Base-by-base conservation (phyloP, 2,329 filamentous ascomycete species). In the Ophiostoma sp. region DNA sequence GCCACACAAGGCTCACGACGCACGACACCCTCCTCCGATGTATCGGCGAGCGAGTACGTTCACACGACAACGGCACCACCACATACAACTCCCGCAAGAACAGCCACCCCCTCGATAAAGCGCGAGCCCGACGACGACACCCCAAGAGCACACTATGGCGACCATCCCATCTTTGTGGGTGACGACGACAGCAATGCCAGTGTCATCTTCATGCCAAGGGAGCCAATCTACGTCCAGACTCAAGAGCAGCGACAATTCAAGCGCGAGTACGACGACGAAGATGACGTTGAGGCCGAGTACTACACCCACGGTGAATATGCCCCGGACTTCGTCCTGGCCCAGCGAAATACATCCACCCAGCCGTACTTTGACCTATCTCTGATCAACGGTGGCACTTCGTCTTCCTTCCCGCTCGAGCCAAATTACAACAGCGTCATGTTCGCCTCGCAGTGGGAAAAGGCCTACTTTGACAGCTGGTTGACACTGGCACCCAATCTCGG, bases 391-490 rank as follows among this genome's bases (percentile, higher is more conserved):
- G 36, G 57, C 69, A 11, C 42, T 3, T 36, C 57, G 2, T 64
- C 57, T 1, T 39, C 57, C 5, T 71, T 42, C 11, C 42, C 57
- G 2, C 48, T 71, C n/a, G 74, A 76, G 50, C 72, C 72, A 17
- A 73, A 73, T 25, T 69, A 66, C 61, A 72, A 76, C 71, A 72
- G 61, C 48, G 55, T 39, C 45, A 68, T 77, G 55, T 78, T 77
- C 11, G 28, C 69, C 6, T 61, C 74, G 19, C 63, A 77, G 19
- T 72, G 69, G 36, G 79, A 80, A 31, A 76, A 76, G 64, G 22
- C 68, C 11, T 81, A 80, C 75, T 79, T 80, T 71, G 76, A 79
- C 70, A 70, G 75, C 33, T 81, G 78, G 78, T 73, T 78, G 25
- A 50, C 59, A 1, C 42, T 78, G 39, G 75, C 77, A 12, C 70